A percentile compares a stretch with the other conserved stretches of the same genome.
phyloP scores from a whole-genome alignment of 371 early-diverging fungal genomes.

The Dichotomocladium elegans region DNA sequence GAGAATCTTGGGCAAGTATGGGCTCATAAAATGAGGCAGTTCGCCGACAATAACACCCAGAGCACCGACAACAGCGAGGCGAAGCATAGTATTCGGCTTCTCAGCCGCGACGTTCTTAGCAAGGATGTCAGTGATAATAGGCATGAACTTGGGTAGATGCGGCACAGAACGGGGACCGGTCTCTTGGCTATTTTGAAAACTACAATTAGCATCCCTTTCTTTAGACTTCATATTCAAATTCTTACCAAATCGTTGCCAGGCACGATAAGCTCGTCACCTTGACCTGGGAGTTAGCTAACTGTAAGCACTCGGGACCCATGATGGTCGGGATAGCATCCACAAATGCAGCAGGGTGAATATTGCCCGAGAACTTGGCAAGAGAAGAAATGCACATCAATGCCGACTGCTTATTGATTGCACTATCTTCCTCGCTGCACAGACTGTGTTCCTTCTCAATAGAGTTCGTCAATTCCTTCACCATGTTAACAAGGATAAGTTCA shows the following conservation, averaged over 20 bases:
- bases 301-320: conserved; percentile 54
- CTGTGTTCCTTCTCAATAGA: conserved; percentile 43
- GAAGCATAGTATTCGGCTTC: conserved; percentile 34
- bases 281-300: conserved; percentile 53
- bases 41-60: conserved; percentile 69
- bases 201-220: no score
- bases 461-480: conserved; percentile 42
- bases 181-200: conserved; percentile 42
- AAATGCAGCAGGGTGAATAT: conserved; percentile 59
- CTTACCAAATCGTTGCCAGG: conserved; percentile 60
- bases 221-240: background rate
- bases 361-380: conserved; percentile 66
- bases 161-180: conserved; percentile 84
- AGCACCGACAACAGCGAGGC: conserved; percentile 64
- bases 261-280: conserved; percentile 71
- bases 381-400: conserved; percentile 78
- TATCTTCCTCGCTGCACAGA: conserved; percentile 38
- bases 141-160: conserved; percentile 82
- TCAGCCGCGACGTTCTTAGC: conserved; percentile 27
- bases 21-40: conserved; percentile 82
- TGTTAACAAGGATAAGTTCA: conserved; percentile 37
- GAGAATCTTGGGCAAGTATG: conserved; percentile 67
- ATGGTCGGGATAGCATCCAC: conserved; percentile 55
- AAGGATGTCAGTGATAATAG: conserved; percentile 48
- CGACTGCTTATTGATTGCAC: conserved; percentile 71